Percentiles rank a stretch among this genome's conserved stretches.
These are phyloP conservation scores for Dimargaris verticillata DNA, from an alignment of 192 early-diverging fungal species.

Conservation along the genomic window DNA sequence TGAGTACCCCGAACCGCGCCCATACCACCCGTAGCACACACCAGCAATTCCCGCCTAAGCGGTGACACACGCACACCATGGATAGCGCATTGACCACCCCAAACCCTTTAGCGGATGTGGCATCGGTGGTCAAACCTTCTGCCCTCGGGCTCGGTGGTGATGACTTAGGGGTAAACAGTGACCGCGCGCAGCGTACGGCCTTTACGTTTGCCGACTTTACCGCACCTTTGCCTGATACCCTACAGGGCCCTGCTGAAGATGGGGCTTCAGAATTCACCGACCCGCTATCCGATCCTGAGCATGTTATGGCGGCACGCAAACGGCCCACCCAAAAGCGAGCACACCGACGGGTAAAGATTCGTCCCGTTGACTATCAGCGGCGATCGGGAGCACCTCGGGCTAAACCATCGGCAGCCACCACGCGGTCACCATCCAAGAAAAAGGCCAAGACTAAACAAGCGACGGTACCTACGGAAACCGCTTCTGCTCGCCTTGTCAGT, in stretches of 20 bases:
- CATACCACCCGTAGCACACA: no score
- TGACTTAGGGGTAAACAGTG: no score
- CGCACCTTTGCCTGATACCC: not conserved
- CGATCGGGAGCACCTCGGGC: not conserved
- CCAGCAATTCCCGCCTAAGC: no score
- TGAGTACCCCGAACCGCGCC: no score
- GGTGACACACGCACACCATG: no score
- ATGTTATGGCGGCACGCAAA: not conserved
- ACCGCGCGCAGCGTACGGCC: not conserved
- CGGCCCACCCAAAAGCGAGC: constrained; percentile 27
- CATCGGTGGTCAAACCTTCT: no score
- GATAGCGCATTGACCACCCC: no score
- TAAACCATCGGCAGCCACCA: not conserved
- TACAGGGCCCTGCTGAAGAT: not conserved
- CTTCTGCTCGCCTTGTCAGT: constrained; percentile 17
- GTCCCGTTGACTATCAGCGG: constrained; percentile 14
- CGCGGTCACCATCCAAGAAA: not conserved
- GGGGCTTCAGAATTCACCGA: not conserved
- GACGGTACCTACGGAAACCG: not conserved
- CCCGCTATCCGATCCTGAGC: not conserved
- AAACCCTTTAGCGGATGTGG: no score
- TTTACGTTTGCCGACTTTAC: not conserved
- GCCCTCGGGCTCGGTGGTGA: no score
- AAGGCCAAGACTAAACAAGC: not conserved
- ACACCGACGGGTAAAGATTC: constrained; percentile 26